A percentile compares a stretch with the other conserved stretches of the same genome.
Conservation (phyloP, 805 yeast species). For the Priceomyces haplophilus region DNA sequence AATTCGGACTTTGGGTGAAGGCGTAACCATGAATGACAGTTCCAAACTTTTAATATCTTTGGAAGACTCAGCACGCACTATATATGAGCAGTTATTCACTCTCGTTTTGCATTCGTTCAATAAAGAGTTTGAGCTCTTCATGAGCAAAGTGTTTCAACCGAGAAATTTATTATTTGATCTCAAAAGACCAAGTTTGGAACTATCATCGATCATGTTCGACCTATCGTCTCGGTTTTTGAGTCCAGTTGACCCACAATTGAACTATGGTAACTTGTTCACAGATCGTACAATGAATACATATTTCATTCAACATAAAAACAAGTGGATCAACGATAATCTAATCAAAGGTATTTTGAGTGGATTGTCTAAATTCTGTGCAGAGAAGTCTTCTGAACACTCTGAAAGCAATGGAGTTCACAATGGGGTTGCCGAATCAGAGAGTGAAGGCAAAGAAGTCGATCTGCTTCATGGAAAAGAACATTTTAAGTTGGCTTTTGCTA, state of each 20-base stretch:
- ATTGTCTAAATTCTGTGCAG: not conserved
- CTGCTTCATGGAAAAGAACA: conserved; percentile 1
- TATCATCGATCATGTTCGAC: conserved; percentile 18
- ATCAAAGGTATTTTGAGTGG: conserved; percentile 8
- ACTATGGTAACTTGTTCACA: conserved; percentile 21
- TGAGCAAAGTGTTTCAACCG: not conserved
- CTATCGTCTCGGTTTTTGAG: conserved; percentile 9
- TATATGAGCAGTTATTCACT: not conserved
- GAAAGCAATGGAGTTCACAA: no score
- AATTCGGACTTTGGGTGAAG: not conserved
- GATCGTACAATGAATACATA: conserved; percentile 12
- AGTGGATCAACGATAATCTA: conserved; percentile 23
- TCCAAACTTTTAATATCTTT: not conserved
- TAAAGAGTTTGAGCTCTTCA: not conserved
- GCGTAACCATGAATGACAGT: not conserved
- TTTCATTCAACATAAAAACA: conserved; percentile 28
- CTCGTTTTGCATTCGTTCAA: not conserved
- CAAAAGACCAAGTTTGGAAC: conserved; percentile 14
- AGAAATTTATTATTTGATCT: not conserved
- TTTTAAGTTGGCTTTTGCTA: conserved; percentile 14
- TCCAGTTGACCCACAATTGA: conserved; percentile 1
- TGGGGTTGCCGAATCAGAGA: not conserved
- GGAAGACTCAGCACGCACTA: not conserved
- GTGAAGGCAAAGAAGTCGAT: conserved; percentile 1
- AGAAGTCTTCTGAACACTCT: no score